Conservation (phyloP, 345 rosid species). For the Salix exigua region DNA sequence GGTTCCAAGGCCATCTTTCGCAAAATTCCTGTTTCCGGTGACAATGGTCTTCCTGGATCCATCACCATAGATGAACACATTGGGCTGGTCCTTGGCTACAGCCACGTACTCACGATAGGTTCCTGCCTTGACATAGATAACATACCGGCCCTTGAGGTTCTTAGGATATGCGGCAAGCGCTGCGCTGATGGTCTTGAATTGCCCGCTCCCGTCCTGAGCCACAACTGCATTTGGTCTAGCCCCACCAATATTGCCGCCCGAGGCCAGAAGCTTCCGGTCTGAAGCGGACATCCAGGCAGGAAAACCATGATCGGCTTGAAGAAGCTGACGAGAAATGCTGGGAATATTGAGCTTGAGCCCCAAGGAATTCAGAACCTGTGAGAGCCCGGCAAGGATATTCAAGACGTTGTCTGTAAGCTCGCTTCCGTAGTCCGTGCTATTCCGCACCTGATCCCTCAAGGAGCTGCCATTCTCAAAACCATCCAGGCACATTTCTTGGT, state of each 20-base stretch:
- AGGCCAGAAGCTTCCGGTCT: slow-evolving; percentile 15
- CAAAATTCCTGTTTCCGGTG: slow-evolving; percentile 21
- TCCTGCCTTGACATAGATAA: slow-evolving; percentile 25
- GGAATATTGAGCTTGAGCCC: slow-evolving; percentile 8
- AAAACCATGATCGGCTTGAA: slow-evolving; percentile 9
- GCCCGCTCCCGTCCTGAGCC: slow-evolving; percentile 25
- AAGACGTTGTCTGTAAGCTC: slow-evolving; percentile 25
- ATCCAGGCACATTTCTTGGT: slow-evolving; percentile 26
- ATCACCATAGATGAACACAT: slow-evolving; percentile 24
- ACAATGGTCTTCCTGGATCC: slow-evolving; percentile 19
- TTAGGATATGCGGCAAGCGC: slow-evolving; percentile 17
- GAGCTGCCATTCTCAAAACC: slow-evolving; percentile 4
- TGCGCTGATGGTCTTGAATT: slow-evolving; percentile 21
- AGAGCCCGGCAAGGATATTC: slow-evolving; percentile 16
- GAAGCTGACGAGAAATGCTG: not conserved
- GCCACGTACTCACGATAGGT: slow-evolving; percentile 12
- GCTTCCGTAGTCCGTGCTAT: slow-evolving; percentile 5
- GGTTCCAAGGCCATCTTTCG: slow-evolving; percentile 11
- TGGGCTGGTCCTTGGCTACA: slow-evolving; percentile 6
- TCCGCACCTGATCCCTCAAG: not conserved
- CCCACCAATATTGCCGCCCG: not conserved
- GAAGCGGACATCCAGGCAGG: slow-evolving; percentile 24
- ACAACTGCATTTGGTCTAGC: slow-evolving; percentile 20
- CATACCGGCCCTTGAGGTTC: slow-evolving; percentile 7
- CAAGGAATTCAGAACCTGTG: slow-evolving; percentile 4